A percentile compares a stretch with the other conserved stretches of the same genome.
Conservation (phyloP, 371 early-diverging fungal species). For the Zancudomyces culisetae region DNA sequence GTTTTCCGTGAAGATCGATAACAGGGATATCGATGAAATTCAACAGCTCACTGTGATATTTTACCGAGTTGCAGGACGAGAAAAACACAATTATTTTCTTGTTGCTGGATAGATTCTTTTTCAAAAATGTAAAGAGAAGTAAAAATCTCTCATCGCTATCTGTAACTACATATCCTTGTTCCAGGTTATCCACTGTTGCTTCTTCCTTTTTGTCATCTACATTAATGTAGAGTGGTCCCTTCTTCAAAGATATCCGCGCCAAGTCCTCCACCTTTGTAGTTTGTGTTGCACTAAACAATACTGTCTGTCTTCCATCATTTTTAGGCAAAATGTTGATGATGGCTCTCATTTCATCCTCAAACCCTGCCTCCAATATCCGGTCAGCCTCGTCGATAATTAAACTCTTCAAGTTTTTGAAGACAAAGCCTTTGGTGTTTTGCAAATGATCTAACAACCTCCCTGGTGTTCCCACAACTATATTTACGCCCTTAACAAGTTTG, state of each 20-base stretch:
- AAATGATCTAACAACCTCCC: conserved; percentile 95
- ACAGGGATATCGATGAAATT: conserved; percentile 96
- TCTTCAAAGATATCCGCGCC: conserved; percentile 83
- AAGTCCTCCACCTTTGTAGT: conserved; percentile 94
- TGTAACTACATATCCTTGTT: conserved; percentile 91
- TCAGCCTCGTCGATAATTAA: conserved; percentile 98
- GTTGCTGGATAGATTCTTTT: conserved; percentile 79
- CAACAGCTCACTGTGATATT: conserved; percentile 84
- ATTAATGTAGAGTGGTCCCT: conserved; percentile 86
- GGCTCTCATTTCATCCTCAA: conserved; percentile 95
- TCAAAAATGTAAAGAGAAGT: conserved; percentile 85
- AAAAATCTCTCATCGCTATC: conserved; percentile 77
- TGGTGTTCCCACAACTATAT: conserved; percentile 92
- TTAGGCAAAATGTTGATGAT: conserved; percentile 80
- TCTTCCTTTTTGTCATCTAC: conserved; percentile 79
- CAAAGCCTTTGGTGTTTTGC: conserved; percentile 84
- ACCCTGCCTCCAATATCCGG: conserved; percentile 92
- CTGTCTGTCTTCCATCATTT: conserved; percentile 74
- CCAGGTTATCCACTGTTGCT: conserved; percentile 84
- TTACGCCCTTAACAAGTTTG: conserved; percentile 83
- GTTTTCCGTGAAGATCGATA: conserved; percentile 78
- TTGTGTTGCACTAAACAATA: conserved; percentile 97
- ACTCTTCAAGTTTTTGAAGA: conserved; percentile 71
- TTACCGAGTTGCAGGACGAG: conserved; percentile 84
- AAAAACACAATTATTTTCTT: conserved; percentile 96